phyloP scores from a whole-genome alignment of 164 flowering plant genomes.

The Cinnamomum micranthum region DNA sequence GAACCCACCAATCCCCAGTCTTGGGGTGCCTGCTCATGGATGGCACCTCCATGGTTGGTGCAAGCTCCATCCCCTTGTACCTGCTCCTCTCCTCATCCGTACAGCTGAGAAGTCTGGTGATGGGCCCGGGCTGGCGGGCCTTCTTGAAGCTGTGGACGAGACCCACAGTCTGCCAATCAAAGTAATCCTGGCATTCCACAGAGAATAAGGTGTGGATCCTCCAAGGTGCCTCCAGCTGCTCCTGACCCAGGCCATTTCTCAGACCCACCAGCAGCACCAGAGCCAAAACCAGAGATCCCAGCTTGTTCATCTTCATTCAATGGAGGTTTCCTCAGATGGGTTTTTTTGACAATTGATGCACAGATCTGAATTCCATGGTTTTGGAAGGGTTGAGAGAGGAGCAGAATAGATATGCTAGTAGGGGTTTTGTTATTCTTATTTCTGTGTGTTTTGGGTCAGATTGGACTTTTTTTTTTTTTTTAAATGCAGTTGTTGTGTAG shows the following conservation, averaged over 20 bases:
- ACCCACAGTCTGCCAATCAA: conserved; percentile 99
- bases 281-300: neutral
- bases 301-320: neutral
- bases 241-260: neutral
- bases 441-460: neutral
- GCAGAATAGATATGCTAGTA: neutral
- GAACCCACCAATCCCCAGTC: conserved; percentile 86
- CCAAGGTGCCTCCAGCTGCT: conserved; percentile 37
- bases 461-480: neutral
- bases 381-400: neutral
- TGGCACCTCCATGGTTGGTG: conserved; percentile 93
- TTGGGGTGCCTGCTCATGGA: conserved; percentile 95
- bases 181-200: conserved; percentile 92
- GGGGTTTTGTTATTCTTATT: neutral
- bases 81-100: conserved; percentile 82
- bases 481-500: neutral
- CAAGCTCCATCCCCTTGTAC: conserved; percentile 83
- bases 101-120: conserved; percentile 91
- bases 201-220: conserved; percentile 97
- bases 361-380: neutral
- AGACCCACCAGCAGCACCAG: neutral
- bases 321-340: neutral
- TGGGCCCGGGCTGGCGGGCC: conserved; percentile 80
- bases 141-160: conserved; percentile 84
- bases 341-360: neutral